Evolutionary conservation across 805 yeast genomes (phyloP).

Genomic region (Debaryomyces tyrocola): DNA sequence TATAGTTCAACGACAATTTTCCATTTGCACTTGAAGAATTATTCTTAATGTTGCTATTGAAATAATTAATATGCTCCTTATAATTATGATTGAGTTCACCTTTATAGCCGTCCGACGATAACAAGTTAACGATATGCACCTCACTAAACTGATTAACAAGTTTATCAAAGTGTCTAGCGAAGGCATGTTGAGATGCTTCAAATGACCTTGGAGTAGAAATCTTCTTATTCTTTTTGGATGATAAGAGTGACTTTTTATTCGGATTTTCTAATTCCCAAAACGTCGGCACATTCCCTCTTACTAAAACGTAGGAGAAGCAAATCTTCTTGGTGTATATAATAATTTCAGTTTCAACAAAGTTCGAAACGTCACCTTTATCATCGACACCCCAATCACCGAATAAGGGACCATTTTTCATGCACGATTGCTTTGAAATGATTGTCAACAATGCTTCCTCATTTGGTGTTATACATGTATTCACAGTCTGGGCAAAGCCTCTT

Average conservation of each 20-base stretch:
- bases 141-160: slow-evolving; percentile 50
- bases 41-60: slow-evolving; percentile 23
- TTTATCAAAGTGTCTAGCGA: slow-evolving; percentile 48
- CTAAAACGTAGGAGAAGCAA: slow-evolving; percentile 45
- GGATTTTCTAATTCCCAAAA: slow-evolving; percentile 53
- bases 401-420: slow-evolving; percentile 46
- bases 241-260: slow-evolving; percentile 30
- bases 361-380: slow-evolving; percentile 54
- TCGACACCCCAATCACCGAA: slow-evolving; percentile 62
- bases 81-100: slow-evolving; percentile 45
- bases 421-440: slow-evolving; percentile 52
- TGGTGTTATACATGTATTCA: slow-evolving; percentile 29
- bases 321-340: slow-evolving; percentile 41
- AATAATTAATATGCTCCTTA: slow-evolving; percentile 34
- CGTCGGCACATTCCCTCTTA: slow-evolving; percentile 56
- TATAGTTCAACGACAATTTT: slow-evolving; percentile 3
- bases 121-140: slow-evolving; percentile 49
- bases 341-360: slow-evolving; percentile 53
- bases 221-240: slow-evolving; percentile 37
- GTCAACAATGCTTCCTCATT: slow-evolving; percentile 43
- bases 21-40: neutral
- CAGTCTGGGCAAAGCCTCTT: slow-evolving; percentile 52
- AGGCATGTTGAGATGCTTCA: slow-evolving; percentile 55
- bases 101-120: slow-evolving; percentile 45
- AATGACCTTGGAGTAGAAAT: slow-evolving; percentile 49